A percentile compares a stretch with the other conserved stretches of the same genome.
Conservation (phyloP, 1,139 yeast species). For the Pneumocystis canis region DNA sequence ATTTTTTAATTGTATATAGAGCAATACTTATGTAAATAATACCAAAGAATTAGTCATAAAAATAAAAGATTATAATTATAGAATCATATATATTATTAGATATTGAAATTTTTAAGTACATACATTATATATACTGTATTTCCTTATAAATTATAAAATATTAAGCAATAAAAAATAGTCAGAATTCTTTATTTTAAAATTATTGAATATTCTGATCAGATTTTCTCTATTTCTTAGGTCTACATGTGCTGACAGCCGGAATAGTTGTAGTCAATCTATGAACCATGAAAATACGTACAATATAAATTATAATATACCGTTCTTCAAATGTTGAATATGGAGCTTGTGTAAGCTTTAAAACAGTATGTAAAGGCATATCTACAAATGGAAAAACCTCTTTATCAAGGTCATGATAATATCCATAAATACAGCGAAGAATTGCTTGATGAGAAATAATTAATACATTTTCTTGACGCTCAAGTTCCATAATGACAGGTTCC, state of each 20-base stretch:
- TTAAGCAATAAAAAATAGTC: not conserved
- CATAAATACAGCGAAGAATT: conserved; percentile 86
- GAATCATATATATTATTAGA: not conserved
- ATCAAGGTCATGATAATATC: conserved; percentile 95
- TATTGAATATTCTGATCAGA: not conserved
- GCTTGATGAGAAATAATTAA: conserved; percentile 96
- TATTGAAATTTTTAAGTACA: not conserved
- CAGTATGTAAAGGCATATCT: conserved; percentile 92
- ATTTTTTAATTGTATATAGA: not conserved
- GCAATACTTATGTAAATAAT: not conserved
- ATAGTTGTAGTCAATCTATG: conserved; percentile 31
- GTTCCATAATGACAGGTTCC: conserved; percentile 78
- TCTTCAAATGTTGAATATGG: conserved; percentile 84
- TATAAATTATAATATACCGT: conserved; percentile 14
- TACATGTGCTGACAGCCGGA: conserved; percentile 93
- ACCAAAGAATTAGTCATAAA: not conserved
- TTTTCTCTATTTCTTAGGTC: conserved; percentile 22
- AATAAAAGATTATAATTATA: not conserved
- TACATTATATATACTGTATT: not conserved
- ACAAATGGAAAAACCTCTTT: conserved; percentile 98
- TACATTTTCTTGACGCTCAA: conserved; percentile 91
- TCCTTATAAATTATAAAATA: not conserved
- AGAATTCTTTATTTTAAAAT: not conserved
- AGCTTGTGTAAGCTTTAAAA: conserved; percentile 70
- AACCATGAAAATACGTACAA: not conserved